Conservation (phyloP, 2,329 filamentous ascomycete genomes). For the Ramichloridium luteum region DNA sequence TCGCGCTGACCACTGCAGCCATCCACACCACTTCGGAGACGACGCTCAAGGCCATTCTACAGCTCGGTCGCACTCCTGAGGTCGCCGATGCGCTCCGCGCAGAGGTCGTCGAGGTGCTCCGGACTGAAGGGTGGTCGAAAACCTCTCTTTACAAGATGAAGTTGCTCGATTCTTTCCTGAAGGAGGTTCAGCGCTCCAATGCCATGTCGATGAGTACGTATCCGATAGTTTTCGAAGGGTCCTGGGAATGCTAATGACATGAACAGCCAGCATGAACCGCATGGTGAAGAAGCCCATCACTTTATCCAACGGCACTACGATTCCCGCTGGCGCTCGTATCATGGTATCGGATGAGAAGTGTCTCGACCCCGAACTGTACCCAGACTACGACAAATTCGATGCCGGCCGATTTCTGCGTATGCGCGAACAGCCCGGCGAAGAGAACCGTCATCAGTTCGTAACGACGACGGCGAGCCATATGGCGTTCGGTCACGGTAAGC, state of each 20-base stretch:
- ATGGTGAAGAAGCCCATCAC: conserved; percentile 3
- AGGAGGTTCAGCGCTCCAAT: conserved; percentile 13
- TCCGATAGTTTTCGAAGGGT: not conserved
- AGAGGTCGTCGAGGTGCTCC: conserved; percentile 15
- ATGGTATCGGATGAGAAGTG: conserved; percentile 7
- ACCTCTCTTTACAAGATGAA: conserved; percentile 18
- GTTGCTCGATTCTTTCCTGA: conserved; percentile 22
- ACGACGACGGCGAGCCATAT: conserved; percentile 14
- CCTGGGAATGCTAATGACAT: not conserved
- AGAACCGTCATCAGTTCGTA: conserved; percentile 16
- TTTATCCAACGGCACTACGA: conserved; percentile 19
- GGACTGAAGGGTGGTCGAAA: conserved; percentile 15
- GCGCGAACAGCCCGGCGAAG: conserved; percentile 12
- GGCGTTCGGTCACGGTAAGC: conserved; percentile 21
- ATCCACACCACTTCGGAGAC: conserved; percentile 14
- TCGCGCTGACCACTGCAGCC: conserved; percentile 11
- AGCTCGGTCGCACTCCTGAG: conserved; percentile 15
- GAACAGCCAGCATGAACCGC: conserved; percentile 2
- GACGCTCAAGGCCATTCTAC: conserved; percentile 7
- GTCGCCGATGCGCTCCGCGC: conserved; percentile 15
- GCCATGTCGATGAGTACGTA: not conserved
- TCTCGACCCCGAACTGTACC: conserved; percentile 8
- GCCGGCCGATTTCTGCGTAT: conserved; percentile 14
- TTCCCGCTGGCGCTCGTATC: conserved; percentile 14
- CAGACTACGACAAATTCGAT: conserved; percentile 14